Evolutionary conservation across 2,329 filamentous ascomycete genomes (phyloP), one percentile per base, ranked within the genome.

Genomic region (Fonsecaea monophora): DNA sequence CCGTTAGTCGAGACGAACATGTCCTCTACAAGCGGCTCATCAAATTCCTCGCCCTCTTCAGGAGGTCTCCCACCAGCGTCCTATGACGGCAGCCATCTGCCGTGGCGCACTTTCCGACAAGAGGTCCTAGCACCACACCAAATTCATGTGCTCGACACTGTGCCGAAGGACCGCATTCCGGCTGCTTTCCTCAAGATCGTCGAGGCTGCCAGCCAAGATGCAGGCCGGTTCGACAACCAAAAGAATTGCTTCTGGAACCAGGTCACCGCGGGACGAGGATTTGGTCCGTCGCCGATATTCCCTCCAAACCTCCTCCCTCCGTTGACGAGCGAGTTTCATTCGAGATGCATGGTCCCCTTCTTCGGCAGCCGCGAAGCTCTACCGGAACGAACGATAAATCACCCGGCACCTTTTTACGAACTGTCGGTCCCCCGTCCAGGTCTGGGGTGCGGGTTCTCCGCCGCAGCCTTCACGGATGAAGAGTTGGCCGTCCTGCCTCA

Each of bases 261-360:
- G 58, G 64, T 69, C 21, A 37, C 48, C 15, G 38, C 53, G 34
- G 69, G 69, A 13, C 62, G 65, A 61, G 69, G 69, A 13, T 70
- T 71, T 40, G 69, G 67, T 9, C 62, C 68, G 21, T 70, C 67
- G 40, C 67, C 69, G 15, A 50, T 70, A 12, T 71, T 71, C 42
- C 69, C 69, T 13, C 65, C 69, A 32, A 70, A 68, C 57, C 53
- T 71, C n/a, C 60, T 71, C 8, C 69, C 69, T 40, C 53, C 67
- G 13, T 59, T 71, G 12, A 63, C 67, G 21, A 53, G 53, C 3
- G 67, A 70, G 34, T 53, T 40, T 30, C 69, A 70, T 35, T 60
- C 68, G n/a, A 53, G 69, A 48, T 71, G 69, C 48, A 68, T 70
- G 68, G 61, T 70, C 8, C 69, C 68, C 3, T 62, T 59, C 9